Percentiles rank a stretch among this genome's conserved stretches.
phyloP scores from a whole-genome alignment of 257 asterid genomes.

The Nicotiana undulata region DNA sequence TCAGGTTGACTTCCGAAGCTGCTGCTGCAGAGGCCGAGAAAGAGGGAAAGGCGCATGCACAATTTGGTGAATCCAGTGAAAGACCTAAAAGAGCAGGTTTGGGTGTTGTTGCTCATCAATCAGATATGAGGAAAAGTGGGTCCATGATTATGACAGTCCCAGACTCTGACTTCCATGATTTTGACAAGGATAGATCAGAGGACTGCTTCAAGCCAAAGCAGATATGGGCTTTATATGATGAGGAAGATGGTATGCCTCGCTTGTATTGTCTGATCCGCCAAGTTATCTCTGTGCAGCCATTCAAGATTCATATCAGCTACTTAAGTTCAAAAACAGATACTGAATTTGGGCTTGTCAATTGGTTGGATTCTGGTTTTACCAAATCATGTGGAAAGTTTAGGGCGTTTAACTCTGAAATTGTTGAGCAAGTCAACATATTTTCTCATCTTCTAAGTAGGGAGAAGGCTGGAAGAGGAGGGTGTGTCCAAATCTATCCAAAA shows the following conservation, averaged over 20 bases:
- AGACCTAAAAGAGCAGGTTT: conserved; percentile 20
- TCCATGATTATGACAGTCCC: conserved; percentile 86
- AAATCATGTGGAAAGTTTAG: conserved; percentile 92
- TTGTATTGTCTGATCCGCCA: conserved; percentile 90
- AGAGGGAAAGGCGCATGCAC: conserved; percentile 35
- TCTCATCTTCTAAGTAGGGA: conserved; percentile 84
- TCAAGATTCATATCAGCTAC: conserved; percentile 78
- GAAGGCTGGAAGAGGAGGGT: conserved; percentile 95
- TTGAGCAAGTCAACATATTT: conserved; percentile 90
- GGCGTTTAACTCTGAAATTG: conserved; percentile 68
- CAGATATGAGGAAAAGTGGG: conserved; percentile 43
- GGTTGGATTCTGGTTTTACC: conserved; percentile 89
- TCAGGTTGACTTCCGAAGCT: conserved; percentile 46
- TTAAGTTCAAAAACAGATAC: conserved; percentile 75
- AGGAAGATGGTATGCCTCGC: conserved; percentile 99
- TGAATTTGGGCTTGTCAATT: conserved; percentile 85
- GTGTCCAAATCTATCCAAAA: conserved; percentile 83
- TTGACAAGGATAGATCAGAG: conserved; percentile 82
- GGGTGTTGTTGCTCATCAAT: conserved; percentile 21
- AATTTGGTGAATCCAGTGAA: conserved; percentile 26
- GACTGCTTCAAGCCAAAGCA: conserved; percentile 92
- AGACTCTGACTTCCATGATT: conserved; percentile 93
- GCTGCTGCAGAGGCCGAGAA: conserved; percentile 59
- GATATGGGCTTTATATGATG: conserved; percentile 96
- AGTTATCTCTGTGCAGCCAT: conserved; percentile 71